Base-by-base conservation (phyloP, 768 basidiomycete species). In the Tylopilus balloui region DNA sequence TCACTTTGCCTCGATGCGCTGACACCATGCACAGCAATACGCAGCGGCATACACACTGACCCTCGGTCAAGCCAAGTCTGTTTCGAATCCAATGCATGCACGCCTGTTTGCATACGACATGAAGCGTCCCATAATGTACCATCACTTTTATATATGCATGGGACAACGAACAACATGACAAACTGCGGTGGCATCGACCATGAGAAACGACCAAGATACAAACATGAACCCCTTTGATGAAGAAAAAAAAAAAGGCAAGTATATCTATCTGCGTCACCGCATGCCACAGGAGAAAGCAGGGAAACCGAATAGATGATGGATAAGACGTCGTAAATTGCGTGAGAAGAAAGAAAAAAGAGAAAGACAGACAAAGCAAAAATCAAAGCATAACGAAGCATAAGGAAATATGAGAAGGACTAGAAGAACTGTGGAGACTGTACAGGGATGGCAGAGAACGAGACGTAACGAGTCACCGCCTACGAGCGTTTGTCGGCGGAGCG, bases 251-350 rank as follows among this genome's bases (percentile, higher is more conserved):
- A 15, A 31, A 39, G 47, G 27, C 35, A 21, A 36, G 29, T 29
- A 51, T 42, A 31, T 63, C 55, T 67, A 68, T 50, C 53, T 60
- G 60, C 52, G 58, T 53, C 45, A 67, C 63, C 54, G 51, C 56
- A 58, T 63, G 47, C 56, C 41, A 66, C 32, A 14, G 56, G 58
- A 50, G 28, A 51, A 47, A 41, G 50, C 35, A 19, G n/a, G 17
- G 17, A 14, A 37, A 53, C 52, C 56, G 52, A 64, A 66, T 66
- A 66, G 59, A 53, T 66, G 66, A 66, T 51, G 46, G 62, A 68
- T 64, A 66, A 66, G 54, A 62, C 50, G 61, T 40, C 39, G 17
- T 40, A 42, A 42, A 55, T 13, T 44, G 42, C 25, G 44, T 35
- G 44, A 45, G 32, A 43, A 45, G 42, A 31, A 40, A 42, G 37